A percentile compares a stretch with the other conserved stretches of the same genome.
Conservation (phyloP, 768 basidiomycete genomes). For the Leccinum subgranulosum region DNA sequence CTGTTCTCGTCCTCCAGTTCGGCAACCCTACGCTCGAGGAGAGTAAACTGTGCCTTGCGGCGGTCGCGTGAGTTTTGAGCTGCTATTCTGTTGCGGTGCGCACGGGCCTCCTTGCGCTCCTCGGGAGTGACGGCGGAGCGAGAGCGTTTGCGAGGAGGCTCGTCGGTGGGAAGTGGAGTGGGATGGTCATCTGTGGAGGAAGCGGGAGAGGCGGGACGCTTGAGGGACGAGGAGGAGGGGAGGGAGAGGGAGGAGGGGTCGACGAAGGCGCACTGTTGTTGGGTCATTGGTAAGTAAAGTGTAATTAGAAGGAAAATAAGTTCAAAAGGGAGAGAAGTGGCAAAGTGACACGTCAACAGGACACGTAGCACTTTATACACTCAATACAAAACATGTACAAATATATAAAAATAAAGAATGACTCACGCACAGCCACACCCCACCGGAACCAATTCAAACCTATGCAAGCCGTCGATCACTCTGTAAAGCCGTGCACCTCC, state of each 20-base stretch:
- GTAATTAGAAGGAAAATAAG: constrained; percentile 16
- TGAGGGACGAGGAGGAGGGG: constrained; percentile 33
- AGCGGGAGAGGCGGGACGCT: constrained; percentile 28
- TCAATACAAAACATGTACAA: constrained; percentile 19
- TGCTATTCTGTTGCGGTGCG: constrained; percentile 89
- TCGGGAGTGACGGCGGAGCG: constrained; percentile 63
- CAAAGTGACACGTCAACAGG: constrained; percentile 23
- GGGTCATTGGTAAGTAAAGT: constrained; percentile 12
- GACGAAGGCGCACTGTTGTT: constrained; percentile 29
- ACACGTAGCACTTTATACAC: constrained; percentile 33
- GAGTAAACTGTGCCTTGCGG: constrained; percentile 77
- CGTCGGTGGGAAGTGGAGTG: constrained; percentile 20
- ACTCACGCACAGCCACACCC: neutral
- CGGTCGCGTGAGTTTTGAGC: constrained; percentile 92
- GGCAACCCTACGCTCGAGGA: constrained; percentile 62
- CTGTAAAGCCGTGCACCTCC: neutral
- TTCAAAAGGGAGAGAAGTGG: constrained; percentile 14
- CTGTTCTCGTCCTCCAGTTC: constrained; percentile 86
- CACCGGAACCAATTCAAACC: neutral
- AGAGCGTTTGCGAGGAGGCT: constrained; percentile 71
- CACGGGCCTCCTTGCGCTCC: constrained; percentile 83
- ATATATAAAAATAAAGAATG: constrained; percentile 15
- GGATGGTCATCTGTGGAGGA: constrained; percentile 14
- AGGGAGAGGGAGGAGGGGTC: constrained; percentile 40
- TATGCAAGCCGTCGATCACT: neutral